Percentiles rank a stretch among this genome's conserved stretches.
Evolutionary conservation across 805 yeast genomes (phyloP).

Genomic region (Metschnikowia vanudenii): DNA sequence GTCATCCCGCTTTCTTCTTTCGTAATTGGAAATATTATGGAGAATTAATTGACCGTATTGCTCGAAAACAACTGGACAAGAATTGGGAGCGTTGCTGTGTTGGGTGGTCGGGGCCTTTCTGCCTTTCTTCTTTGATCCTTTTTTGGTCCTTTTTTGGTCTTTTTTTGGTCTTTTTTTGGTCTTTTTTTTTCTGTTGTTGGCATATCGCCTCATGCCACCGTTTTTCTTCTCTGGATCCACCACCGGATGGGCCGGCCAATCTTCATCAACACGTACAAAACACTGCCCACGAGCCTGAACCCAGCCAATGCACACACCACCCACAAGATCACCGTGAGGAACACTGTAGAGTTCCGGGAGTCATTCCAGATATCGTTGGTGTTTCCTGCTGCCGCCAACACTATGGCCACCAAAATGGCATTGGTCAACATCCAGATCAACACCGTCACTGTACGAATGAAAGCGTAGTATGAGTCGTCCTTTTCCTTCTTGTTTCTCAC

Average conservation of each 20-base stretch:
- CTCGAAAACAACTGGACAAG: no score
- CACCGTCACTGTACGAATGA: conserved; percentile 85
- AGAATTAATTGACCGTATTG: no score
- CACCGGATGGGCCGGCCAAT: conserved; percentile 40
- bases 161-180: no score
- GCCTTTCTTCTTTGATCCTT: background rate
- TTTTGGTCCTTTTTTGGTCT: no score
- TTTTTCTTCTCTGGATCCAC: conserved; percentile 28
- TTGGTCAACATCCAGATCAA: conserved; percentile 87
- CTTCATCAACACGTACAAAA: conserved; percentile 49
- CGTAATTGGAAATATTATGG: no score
- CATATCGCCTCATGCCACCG: conserved; percentile 4
- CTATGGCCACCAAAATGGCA: conserved; percentile 76
- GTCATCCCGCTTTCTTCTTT: no score
- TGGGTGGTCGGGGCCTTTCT: background rate
- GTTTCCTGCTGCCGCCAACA: conserved; percentile 80
- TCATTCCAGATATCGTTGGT: conserved; percentile 37
- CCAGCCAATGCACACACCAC: conserved; percentile 87
- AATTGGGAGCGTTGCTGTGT: no score
- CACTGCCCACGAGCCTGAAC: conserved; percentile 76
- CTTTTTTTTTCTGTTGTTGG: background rate
- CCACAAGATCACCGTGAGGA: conserved; percentile 86
- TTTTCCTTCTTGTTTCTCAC: conserved; percentile 24
- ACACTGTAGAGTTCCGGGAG: conserved; percentile 53
- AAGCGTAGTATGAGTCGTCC: conserved; percentile 83